Base-by-base conservation (phyloP, 768 basidiomycete species). In the Chiua virens region DNA sequence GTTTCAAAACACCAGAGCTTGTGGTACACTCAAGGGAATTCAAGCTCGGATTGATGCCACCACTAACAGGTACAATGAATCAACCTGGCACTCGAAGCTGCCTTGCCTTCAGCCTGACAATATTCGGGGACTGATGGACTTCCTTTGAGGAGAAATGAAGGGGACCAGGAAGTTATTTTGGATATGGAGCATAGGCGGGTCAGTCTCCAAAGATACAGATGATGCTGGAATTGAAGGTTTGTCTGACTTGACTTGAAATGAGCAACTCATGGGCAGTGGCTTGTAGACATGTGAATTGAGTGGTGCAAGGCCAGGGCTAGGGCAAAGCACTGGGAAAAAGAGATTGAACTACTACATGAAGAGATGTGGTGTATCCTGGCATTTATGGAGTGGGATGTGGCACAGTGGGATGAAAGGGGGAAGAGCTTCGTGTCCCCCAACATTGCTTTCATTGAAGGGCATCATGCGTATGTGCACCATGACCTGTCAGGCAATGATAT, bases 321-420 rank as follows among this genome's bases (percentile, higher is more conserved):
- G n/a, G 53, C 52, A 0, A 30, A 46, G 13, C 51, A 50, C 5
- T 61, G 61, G 60, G 66, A 66, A 0, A 64, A 66, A 23, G 64
- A 65, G 45, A 56, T 66, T 15, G 47, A 49, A 4, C 45, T 66
- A 1, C 42, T 68, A 13, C 21, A 40, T 14, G 63, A 66, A 46
- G 65, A 67, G 45, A 68, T 67, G 65, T 43, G 57, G 4, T 36
- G 58, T 0, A 44, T 53, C 0, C 10, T 47, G 34, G 32, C n/a
- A n/a, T 64, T 57, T 28, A 34, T 65, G 1, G 3, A 36, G 10
- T 55, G 56, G 55, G 51, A 56, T 13, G 52, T 52, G 1, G 18
- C 42, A 3, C 54, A 44, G 50, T 65, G 64, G 66, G 37, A 49
- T 3, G 17, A 14, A 30, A 52, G 53, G 21, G 45, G 1, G 39